phyloP scores from a whole-genome alignment of 1,139 yeast species.

The Hansenula lynferdii region DNA sequence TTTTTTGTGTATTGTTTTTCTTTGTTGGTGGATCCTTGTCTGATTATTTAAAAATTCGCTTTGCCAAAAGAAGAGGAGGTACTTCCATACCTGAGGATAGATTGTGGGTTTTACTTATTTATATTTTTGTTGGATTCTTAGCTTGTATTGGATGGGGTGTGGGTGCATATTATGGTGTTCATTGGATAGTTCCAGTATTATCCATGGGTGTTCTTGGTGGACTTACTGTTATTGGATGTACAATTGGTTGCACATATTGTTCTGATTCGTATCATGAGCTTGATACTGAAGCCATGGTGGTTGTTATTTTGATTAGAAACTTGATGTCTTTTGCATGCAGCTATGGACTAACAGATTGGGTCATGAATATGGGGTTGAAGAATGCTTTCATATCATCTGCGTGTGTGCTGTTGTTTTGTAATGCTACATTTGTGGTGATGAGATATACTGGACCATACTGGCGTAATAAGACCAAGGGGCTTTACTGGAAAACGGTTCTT shows the following conservation, averaged over 20 bases:
- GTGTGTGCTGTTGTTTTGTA: conserved; percentile 37
- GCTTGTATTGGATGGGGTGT: conserved; percentile 39
- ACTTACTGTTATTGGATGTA: conserved; percentile 43
- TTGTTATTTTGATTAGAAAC: conserved; percentile 26
- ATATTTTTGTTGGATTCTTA: conserved; percentile 33
- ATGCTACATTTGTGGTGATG: conserved; percentile 37
- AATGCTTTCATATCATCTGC: conserved; percentile 41
- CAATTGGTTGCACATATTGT: conserved; percentile 46
- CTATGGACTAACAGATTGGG: conserved; percentile 47
- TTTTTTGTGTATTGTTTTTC: conserved; percentile 29
- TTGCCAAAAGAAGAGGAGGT: conserved; percentile 35
- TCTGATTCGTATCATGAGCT: conserved; percentile 50
- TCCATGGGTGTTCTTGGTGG: conserved; percentile 55
- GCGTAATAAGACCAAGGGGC: conserved; percentile 29
- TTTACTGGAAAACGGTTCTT: conserved; percentile 33
- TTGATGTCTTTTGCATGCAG: conserved; percentile 28
- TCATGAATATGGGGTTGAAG: conserved; percentile 37
- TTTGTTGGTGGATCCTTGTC: conserved; percentile 33
- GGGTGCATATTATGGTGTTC: conserved; percentile 36
- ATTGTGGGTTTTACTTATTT: conserved; percentile 32
- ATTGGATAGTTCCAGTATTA: conserved; percentile 49
- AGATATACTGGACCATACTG: conserved; percentile 31
- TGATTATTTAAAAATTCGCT: conserved; percentile 32
- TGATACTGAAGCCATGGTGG: conserved; percentile 52
- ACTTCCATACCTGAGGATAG: conserved; percentile 37